Evolutionary conservation across 352 stramenopile genomes (phyloP), one percentile per base, ranked within the genome.

Genomic region (Phytopythium montanum): DNA sequence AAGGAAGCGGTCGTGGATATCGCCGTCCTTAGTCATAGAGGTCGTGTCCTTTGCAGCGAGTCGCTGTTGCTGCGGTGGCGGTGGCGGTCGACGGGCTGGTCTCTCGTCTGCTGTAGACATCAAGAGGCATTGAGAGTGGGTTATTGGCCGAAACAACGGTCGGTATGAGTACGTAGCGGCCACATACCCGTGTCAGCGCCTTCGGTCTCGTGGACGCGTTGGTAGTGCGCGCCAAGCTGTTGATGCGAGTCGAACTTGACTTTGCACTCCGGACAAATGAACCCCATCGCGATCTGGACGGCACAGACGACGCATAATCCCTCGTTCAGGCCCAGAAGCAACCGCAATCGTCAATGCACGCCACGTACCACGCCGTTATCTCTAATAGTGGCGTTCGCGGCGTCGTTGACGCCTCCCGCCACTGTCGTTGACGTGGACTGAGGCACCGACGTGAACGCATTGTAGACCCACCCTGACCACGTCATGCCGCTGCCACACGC

Each of bases 241-340:
- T 84, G 70, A 0, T 73, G 56, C 23, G 80, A 85, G 50, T 73
- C 56, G 25, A 90, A 90, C 39, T 69, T 76, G 3, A 94, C 70
- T 64, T 86, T 86, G 48, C 84, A 94, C 34, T 94, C 84, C 3
- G 84, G 84, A 54, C 84, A 94, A 49, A 94, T 94, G 59, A 94
- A 94, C 0, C 84, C 84, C 81, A 94, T 92, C 0, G 73, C 67
- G 60, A 94, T 90, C 81, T 94, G 44, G 7, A 5, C 21, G 19
- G 0, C 33, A n/a, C 1, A 21, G 33, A 2, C 5, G 53, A 45
- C 54, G 49, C 19, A 60, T 33, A 21, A 57, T 53, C 19, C 9
- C 5, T 1, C 13, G 33, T 49, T 36, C 48, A 42, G 56, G 16
- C 9, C n/a, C 28, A 34, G 44, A 39, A 25, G 25, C 31, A 50